Evolutionary conservation across 2,329 filamentous ascomycete genomes (phyloP).

Genomic region (Fusarium hostae): DNA sequence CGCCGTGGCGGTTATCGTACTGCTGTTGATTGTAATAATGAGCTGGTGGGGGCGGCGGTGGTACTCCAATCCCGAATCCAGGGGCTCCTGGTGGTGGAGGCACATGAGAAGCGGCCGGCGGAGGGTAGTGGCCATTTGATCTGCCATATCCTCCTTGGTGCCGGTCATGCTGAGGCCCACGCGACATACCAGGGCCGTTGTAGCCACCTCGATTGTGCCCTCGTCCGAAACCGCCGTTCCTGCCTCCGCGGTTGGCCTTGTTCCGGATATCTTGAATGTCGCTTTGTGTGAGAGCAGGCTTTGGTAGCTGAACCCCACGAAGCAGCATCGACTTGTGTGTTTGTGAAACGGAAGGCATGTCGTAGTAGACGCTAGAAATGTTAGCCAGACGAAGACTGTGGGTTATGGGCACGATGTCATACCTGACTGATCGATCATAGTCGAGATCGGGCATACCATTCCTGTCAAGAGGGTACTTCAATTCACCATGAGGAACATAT

Average conservation of each 20-base stretch:
- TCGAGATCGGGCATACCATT: slow-evolving; percentile 80
- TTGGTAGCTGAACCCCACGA: slow-evolving; percentile 79
- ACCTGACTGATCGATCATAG: slow-evolving; percentile 88
- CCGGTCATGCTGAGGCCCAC: slow-evolving; percentile 34
- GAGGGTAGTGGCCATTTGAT: slow-evolving; percentile 25
- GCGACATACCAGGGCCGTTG: slow-evolving; percentile 44
- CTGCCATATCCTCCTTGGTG: slow-evolving; percentile 39
- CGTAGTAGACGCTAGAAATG: slow-evolving; percentile 78
- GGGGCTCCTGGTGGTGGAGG: slow-evolving; percentile 49
- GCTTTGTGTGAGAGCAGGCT: slow-evolving; percentile 76
- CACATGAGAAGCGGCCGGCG: slow-evolving; percentile 25
- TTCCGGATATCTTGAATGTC: slow-evolving; percentile 80
- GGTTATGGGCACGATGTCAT: slow-evolving; percentile 51
- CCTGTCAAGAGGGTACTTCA: slow-evolving; percentile 81
- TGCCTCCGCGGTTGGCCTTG: slow-evolving; percentile 65
- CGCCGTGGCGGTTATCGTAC: slow-evolving; percentile 27
- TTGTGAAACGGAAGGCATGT: slow-evolving; percentile 77
- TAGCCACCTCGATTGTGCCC: slow-evolving; percentile 43
- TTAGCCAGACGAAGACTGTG: slow-evolving; percentile 44
- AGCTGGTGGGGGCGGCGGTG: slow-evolving; percentile 47
- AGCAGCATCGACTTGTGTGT: slow-evolving; percentile 95
- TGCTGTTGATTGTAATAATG: slow-evolving; percentile 38
- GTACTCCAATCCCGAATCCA: slow-evolving; percentile 50
- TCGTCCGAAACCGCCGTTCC: slow-evolving; percentile 45
- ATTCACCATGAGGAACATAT: slow-evolving; percentile 84